phyloP scores from a whole-genome alignment of 257 asterid genomes.

The Plantago ovata region DNA sequence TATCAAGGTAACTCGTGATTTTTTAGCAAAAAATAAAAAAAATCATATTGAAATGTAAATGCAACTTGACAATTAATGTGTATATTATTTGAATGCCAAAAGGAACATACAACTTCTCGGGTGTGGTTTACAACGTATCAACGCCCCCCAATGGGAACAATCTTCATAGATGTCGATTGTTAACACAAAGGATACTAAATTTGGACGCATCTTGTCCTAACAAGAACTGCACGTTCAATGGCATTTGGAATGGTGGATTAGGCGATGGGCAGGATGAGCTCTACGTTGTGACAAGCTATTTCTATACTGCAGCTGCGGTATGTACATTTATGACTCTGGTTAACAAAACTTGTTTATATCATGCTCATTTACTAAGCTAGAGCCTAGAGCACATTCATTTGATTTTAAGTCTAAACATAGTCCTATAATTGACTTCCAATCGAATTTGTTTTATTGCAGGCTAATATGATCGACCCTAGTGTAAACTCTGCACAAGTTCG shows the following conservation, averaged over 20 bases:
- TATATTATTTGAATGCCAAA: not conserved
- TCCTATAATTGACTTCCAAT: too few species aligned
- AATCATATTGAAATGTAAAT: not conserved
- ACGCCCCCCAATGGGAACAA: conserved; percentile 7
- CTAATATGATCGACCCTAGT: conserved; percentile 24
- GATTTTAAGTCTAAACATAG: too few species aligned
- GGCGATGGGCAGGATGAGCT: conserved; percentile 43
- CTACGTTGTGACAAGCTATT: conserved; percentile 43
- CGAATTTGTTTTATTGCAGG: too few species aligned
- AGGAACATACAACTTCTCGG: conserved; percentile 9
- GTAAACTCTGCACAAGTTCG: conserved; percentile 21
- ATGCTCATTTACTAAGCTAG: too few species aligned
- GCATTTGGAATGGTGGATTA: conserved; percentile 67
- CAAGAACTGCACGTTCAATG: conserved; percentile 44
- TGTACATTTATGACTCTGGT: not conserved
- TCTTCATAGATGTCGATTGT: not conserved
- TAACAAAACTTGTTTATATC: not conserved
- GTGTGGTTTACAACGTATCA: conserved; percentile 7
- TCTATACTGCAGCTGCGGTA: conserved; percentile 39
- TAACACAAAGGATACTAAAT: not conserved
- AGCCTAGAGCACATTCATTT: too few species aligned
- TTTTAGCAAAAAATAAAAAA: too few species aligned
- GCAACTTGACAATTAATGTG: not conserved
- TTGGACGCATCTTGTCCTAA: conserved; percentile 32
- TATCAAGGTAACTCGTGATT: not conserved